Percentiles rank a stretch among this genome's conserved stretches.
Conservation (phyloP, 805 yeast species). For the Barnettozyma sp. region DNA sequence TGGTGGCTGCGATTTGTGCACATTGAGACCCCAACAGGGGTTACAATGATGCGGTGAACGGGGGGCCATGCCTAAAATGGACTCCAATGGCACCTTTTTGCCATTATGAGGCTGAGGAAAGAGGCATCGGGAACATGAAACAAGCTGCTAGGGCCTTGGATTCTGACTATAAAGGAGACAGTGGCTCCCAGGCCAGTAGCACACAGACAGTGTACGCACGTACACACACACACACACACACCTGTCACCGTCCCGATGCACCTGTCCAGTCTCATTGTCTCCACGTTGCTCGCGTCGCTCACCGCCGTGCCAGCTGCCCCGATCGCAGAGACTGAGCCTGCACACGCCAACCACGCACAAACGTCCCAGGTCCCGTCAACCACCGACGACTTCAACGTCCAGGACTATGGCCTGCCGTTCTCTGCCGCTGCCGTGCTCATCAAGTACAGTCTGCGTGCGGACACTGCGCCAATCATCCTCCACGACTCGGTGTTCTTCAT, state of each 20-base stretch:
- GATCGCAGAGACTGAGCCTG: background rate
- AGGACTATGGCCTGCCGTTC: conserved; percentile 7
- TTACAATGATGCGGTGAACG: too few relatives aligned
- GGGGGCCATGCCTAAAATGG: conserved; percentile 1
- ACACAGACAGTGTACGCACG: too few relatives aligned
- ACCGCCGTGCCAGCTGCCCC: background rate
- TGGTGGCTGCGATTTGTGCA: too few relatives aligned
- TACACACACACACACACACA: too few relatives aligned
- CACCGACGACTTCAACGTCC: background rate
- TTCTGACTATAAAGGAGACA: too few relatives aligned
- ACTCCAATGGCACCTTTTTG: conserved; percentile 1
- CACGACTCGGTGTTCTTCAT: conserved; percentile 10
- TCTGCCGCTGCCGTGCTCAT: conserved; percentile 5
- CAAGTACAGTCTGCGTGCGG: conserved; percentile 3
- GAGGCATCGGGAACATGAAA: too few relatives aligned
- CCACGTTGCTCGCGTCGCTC: background rate
- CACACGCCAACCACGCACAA: too few relatives aligned
- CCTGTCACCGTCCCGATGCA: too few relatives aligned
- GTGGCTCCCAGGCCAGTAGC: too few relatives aligned
- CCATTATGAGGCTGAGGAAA: too few relatives aligned
- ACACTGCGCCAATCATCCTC: conserved; percentile 6
- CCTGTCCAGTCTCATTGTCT: background rate
- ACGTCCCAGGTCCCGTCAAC: background rate
- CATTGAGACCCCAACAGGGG: background rate
- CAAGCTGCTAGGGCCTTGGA: too few relatives aligned